These are phyloP conservation scores for Fusarium tricinctum DNA, from an alignment of 2,329 filamentous ascomycete genomes.

Conservation along the genomic window DNA sequence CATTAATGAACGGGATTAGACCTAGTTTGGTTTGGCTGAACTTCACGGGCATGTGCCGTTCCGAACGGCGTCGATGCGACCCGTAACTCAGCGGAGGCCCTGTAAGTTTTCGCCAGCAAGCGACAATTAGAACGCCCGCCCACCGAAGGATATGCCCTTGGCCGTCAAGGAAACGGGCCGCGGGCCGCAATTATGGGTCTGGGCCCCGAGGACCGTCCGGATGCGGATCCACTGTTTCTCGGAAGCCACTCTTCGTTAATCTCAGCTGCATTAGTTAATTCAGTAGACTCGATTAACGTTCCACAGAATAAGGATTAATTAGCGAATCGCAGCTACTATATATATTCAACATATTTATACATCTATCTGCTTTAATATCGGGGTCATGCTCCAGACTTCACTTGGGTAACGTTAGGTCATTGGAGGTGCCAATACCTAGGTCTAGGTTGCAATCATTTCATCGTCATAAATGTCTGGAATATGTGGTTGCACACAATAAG, in stretches of 20 bases:
- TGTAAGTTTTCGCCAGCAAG: constrained; percentile 28
- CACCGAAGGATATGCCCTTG: constrained; percentile 10
- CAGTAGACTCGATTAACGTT: constrained; percentile 7
- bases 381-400: background rate
- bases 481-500: background rate
- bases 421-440: background rate
- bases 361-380: background rate
- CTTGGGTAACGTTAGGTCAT: background rate
- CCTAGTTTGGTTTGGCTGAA: background rate
- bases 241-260: constrained; percentile 10
- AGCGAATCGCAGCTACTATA: background rate
- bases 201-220: constrained; percentile 12
- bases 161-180: constrained; percentile 2
- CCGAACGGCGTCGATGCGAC: constrained; percentile 39
- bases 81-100: constrained; percentile 13
- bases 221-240: constrained; percentile 21
- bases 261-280: constrained; percentile 12
- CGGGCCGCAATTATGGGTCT: constrained; percentile 42
- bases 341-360: background rate
- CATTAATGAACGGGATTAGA: background rate
- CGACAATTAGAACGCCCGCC: constrained; percentile 15
- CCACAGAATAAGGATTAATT: too few species aligned
- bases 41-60: constrained; percentile 38
- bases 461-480: background rate
- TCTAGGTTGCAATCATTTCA: background rate